Evolutionary conservation across 1,139 yeast species (phyloP).

Genomic region (Hanseniaspora sp.): DNA sequence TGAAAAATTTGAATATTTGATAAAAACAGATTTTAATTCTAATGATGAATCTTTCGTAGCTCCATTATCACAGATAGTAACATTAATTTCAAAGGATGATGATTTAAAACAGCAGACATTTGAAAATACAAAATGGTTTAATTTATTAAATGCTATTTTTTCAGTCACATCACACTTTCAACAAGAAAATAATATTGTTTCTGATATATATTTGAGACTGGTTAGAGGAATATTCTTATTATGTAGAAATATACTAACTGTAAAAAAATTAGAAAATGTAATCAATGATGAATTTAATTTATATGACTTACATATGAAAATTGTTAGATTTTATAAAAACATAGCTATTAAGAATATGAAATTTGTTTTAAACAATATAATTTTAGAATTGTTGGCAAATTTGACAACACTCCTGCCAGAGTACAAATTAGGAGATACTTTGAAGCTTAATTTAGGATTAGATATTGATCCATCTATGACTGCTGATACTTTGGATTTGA

Average conservation of each 20-base stretch:
- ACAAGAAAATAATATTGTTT: neutral
- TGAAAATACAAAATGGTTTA: neutral
- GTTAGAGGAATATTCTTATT: constrained; percentile 9
- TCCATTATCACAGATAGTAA: neutral
- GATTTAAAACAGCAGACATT: neutral
- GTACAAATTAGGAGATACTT: constrained; percentile 4
- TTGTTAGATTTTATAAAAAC: neutral
- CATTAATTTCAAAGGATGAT: neutral
- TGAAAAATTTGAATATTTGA: neutral
- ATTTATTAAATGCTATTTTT: neutral
- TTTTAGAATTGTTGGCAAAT: constrained; percentile 7
- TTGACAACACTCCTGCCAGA: neutral
- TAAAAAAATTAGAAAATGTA: neutral
- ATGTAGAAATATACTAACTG: constrained; percentile 8
- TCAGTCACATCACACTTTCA: neutral
- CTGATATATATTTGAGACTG: constrained; percentile 4
- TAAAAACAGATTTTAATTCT: neutral
- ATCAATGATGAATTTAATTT: neutral
- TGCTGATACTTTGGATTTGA: neutral
- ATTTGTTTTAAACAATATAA: neutral
- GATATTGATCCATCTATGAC: constrained; percentile 1
- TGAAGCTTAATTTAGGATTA: neutral
- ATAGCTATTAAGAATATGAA: neutral
- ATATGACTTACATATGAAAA: neutral
- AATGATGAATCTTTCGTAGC: constrained; percentile 4